Evolutionary conservation across 345 rosid species (phyloP).

Genomic region (Linum usitatissimum): DNA sequence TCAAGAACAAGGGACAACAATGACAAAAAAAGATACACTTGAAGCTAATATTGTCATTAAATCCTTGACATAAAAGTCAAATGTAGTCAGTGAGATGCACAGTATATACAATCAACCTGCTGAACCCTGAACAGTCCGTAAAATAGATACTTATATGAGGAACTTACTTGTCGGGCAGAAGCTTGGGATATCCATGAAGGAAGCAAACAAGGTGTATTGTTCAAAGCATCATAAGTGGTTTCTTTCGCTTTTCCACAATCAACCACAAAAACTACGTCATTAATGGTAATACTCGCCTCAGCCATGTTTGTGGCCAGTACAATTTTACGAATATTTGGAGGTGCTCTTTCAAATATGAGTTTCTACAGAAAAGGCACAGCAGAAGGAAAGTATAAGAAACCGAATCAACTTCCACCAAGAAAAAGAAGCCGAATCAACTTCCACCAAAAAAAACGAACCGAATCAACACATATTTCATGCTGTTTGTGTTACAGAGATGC

Average conservation of each 20-base stretch:
- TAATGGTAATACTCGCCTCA: slow-evolving; percentile 95
- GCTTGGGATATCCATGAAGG: slow-evolving; percentile 99
- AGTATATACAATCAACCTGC: background rate
- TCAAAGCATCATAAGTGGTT: slow-evolving; percentile 97
- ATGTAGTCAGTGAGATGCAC: background rate
- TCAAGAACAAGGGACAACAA: slow-evolving; percentile 6
- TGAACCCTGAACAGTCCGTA: background rate
- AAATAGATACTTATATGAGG: background rate
- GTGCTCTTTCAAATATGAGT: slow-evolving; percentile 76
- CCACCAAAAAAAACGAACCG: no score
- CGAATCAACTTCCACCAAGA: no score
- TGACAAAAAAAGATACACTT: background rate
- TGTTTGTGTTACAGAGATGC: background rate
- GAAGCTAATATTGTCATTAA: slow-evolving; percentile 1
- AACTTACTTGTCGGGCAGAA: slow-evolving; percentile 75
- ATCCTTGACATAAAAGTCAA: background rate
- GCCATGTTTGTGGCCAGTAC: slow-evolving; percentile 98
- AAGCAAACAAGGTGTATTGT: slow-evolving; percentile 95
- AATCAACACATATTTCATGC: background rate
- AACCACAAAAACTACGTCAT: slow-evolving; percentile 85
- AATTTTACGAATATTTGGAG: slow-evolving; percentile 73
- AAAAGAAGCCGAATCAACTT: no score
- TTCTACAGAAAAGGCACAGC: slow-evolving; percentile 38
- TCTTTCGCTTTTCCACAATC: slow-evolving; percentile 99
- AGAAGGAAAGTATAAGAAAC: slow-evolving; percentile 7